Base-by-base conservation (phyloP, 140 eudicot genomes). In the Flaveria floridana region DNA sequence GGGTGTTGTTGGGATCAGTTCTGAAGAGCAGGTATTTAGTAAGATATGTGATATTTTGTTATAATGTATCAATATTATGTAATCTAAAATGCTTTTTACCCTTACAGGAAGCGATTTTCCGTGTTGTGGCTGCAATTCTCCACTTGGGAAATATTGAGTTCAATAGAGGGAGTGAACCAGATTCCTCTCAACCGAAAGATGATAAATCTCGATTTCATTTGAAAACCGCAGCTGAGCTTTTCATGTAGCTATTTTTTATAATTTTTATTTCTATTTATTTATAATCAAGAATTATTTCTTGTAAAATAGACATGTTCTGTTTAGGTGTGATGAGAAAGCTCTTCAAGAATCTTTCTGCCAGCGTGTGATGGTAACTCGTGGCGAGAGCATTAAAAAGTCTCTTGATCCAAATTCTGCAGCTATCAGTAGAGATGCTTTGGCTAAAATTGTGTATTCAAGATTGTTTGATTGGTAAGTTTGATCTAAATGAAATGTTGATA, bases 121-220 rank as follows among this genome's bases (percentile, higher is more conserved):
- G 96, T 84, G 96, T 92, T 48, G 95, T 89, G 81, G 97, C 97
- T 76, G 96, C 95, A 81, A 78, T 92, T 67, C 97, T 92, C 65
- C 96, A 92, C 76, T 18, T 91, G 76, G 97, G 97, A 30, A 92
- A 92, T 75, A 82, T 89, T 73, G 91, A 85, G 62, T 89, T 92
- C 76, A 71, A n/a, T 3, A 92, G 86, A 72, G 95, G 82, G 34
- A 82, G 76, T 65, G 97, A 92, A 65, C 52, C 79, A 1, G 97
- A 92, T 78, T 79, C 95, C 41, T 87, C 97, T 58, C 86, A 84
- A 78, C 96, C 97, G 46, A 87, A 89, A 79, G 97, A 92, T 77
- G 96, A 92, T 11, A 84, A 89, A 76, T 85, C 96, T 66, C 67
- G 72, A 76, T 84, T 78, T 77, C 97, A 89, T 84, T 82, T 89